phyloP scores from a whole-genome alignment of 148 eudicot species.

The Camellia japonica region DNA sequence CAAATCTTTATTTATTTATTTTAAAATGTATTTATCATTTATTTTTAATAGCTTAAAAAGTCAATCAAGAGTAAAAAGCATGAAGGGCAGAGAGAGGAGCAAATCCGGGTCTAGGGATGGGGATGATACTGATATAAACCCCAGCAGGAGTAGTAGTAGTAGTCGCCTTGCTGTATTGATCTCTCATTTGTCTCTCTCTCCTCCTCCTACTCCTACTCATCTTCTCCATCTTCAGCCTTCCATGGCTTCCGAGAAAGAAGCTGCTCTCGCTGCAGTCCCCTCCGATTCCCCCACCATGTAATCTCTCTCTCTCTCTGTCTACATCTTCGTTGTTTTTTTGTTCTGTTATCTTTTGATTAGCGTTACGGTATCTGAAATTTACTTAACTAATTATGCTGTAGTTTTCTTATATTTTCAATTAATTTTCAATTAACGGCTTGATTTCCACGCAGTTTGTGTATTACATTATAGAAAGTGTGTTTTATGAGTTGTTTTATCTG shows the following conservation, averaged over 20 bases:
- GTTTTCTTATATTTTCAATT: no score
- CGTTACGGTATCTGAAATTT: background rate
- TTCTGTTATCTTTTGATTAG: background rate
- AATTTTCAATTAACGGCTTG: background rate
- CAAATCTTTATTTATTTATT: no score
- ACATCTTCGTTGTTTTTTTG: background rate
- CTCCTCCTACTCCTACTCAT: slow-evolving; percentile 17
- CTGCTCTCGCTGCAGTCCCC: slow-evolving; percentile 69
- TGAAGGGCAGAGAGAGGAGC: background rate
- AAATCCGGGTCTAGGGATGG: background rate
- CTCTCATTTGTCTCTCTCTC: slow-evolving; percentile 28
- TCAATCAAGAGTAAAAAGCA: no score
- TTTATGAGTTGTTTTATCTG: background rate
- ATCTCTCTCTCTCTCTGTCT: slow-evolving; percentile 5
- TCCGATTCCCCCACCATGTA: slow-evolving; percentile 86
- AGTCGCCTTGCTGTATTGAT: slow-evolving; percentile 30
- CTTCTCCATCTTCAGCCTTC: slow-evolving; percentile 20
- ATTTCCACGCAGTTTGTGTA: background rate
- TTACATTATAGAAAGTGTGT: background rate
- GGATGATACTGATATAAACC: background rate
- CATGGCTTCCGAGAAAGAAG: slow-evolving; percentile 89
- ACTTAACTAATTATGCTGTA: background rate
- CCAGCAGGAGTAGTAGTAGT: background rate
- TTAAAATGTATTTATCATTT: no score
- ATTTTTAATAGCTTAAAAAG: no score